These are phyloP conservation scores for Diaporthe vexans DNA, from an alignment of 2,329 filamentous ascomycete genomes.

Conservation along the genomic window DNA sequence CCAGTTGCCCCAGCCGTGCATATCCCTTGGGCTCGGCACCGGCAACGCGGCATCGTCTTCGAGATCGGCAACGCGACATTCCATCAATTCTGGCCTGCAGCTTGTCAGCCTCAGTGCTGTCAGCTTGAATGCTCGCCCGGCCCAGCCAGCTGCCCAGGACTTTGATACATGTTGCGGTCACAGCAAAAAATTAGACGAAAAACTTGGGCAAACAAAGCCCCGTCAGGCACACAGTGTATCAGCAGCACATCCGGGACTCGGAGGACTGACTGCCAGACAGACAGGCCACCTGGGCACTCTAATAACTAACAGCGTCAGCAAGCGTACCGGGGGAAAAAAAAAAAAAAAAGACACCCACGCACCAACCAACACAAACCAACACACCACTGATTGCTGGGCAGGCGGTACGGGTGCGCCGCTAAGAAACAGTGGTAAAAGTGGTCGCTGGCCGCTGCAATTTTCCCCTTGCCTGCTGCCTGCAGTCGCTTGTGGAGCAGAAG, in stretches of 20 bases:
- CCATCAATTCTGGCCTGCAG: conserved; percentile 2
- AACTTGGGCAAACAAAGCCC: neutral
- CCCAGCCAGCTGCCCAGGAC: conserved; percentile 13
- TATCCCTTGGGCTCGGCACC: conserved; percentile 19
- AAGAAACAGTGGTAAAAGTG: neutral
- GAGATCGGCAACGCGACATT: conserved; percentile 22
- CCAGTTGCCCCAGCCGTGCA: conserved; percentile 16
- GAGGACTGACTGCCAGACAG: neutral
- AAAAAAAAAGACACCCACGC: neutral
- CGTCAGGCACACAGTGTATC: neutral
- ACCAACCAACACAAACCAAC: neutral
- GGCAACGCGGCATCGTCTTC: conserved; percentile 20
- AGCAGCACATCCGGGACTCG: neutral
- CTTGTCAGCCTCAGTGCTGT: neutral
- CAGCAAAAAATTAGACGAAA: neutral
- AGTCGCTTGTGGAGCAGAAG: conserved; percentile 6
- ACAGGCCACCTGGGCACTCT: neutral
- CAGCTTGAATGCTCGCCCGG: too few relatives aligned
- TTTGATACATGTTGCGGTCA: neutral
- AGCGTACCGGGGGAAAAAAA: neutral
- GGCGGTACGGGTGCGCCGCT: conserved; percentile 4
- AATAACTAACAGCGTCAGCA: neutral
- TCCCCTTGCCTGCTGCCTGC: conserved; percentile 21
- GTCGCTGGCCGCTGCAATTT: neutral
- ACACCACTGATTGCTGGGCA: neutral